A percentile compares a stretch with the other conserved stretches of the same genome.
Conservation (phyloP, 2,329 filamentous ascomycete species). For the Phoma sp. region DNA sequence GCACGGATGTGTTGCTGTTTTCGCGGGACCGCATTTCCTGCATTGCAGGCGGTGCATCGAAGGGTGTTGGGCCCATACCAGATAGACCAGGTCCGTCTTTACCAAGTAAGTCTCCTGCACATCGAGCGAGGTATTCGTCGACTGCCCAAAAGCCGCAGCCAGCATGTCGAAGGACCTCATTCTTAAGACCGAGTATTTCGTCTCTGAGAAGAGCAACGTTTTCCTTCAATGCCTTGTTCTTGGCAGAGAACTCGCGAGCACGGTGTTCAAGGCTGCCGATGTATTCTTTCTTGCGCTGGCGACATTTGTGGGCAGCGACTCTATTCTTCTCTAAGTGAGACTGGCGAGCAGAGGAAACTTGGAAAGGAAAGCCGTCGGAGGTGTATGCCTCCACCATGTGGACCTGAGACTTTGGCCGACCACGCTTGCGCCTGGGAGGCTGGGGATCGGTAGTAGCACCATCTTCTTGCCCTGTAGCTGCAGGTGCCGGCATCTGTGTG, state of each 20-base stretch:
- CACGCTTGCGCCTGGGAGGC: constrained; percentile 46
- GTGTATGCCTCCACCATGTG: constrained; percentile 40
- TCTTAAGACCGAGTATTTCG: constrained; percentile 46
- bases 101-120: constrained; percentile 43
- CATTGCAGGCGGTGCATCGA: not conserved
- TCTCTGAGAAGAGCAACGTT: constrained; percentile 43
- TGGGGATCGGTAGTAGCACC: constrained; percentile 26
- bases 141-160: constrained; percentile 48
- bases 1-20: constrained; percentile 23
- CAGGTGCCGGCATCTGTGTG: constrained; percentile 14
- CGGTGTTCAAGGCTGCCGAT: constrained; percentile 57
- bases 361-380: constrained; percentile 41
- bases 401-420: constrained; percentile 43
- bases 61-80: constrained; percentile 2
- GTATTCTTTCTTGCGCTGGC: constrained; percentile 70
- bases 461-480: constrained; percentile 15
- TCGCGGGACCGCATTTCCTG: constrained; percentile 11
- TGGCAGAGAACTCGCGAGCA: constrained; percentile 47
- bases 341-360: constrained; percentile 44
- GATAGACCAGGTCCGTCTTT: constrained; percentile 24
- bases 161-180: constrained; percentile 45
- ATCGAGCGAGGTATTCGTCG: constrained; percentile 46
- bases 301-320: constrained; percentile 74
- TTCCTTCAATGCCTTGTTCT: constrained; percentile 45
- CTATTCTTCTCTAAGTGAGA: constrained; percentile 69